A percentile compares a stretch with the other conserved stretches of the same genome.
Conservation (phyloP, 1,139 yeast species). For the Hanseniaspora sp. region DNA sequence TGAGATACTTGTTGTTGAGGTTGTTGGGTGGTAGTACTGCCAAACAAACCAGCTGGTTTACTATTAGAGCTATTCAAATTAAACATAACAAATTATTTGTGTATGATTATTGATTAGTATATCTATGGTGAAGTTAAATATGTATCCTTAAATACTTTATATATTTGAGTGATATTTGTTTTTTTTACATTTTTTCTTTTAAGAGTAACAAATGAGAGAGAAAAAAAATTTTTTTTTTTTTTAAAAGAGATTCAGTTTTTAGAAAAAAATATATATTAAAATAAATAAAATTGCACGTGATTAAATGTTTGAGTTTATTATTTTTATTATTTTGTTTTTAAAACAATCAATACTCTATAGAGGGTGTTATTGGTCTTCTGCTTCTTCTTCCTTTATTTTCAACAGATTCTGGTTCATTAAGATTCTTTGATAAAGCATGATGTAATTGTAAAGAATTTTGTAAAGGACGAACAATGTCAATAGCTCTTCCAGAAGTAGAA, state of each 20-base stretch:
- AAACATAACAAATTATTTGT: not conserved
- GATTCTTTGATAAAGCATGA: too few relatives aligned
- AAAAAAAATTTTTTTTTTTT: too few relatives aligned
- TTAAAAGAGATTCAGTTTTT: too few relatives aligned
- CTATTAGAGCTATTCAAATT: not conserved
- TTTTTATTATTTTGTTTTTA: too few relatives aligned
- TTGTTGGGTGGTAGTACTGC: slow-evolving; percentile 1
- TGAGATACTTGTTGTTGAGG: slow-evolving; percentile 16
- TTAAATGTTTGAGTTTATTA: too few relatives aligned
- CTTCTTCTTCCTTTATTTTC: not conserved
- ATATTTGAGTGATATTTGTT: too few relatives aligned
- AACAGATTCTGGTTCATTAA: not conserved
- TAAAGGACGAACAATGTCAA: not conserved
- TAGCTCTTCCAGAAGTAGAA: not conserved
- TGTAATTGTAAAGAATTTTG: not conserved
- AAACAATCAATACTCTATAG: not conserved
- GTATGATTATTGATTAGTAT: not conserved
- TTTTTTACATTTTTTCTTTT: too few relatives aligned
- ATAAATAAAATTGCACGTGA: too few relatives aligned
- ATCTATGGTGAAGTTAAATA: too few relatives aligned
- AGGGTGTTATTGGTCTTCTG: not conserved
- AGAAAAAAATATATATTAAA: not conserved
- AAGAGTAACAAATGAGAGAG: too few relatives aligned
- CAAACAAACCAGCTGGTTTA: slow-evolving; percentile 13
- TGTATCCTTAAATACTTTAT: too few relatives aligned